Conservation (phyloP, 495 filamentous ascomycete genomes). For the Tetracladium marchalianum region DNA sequence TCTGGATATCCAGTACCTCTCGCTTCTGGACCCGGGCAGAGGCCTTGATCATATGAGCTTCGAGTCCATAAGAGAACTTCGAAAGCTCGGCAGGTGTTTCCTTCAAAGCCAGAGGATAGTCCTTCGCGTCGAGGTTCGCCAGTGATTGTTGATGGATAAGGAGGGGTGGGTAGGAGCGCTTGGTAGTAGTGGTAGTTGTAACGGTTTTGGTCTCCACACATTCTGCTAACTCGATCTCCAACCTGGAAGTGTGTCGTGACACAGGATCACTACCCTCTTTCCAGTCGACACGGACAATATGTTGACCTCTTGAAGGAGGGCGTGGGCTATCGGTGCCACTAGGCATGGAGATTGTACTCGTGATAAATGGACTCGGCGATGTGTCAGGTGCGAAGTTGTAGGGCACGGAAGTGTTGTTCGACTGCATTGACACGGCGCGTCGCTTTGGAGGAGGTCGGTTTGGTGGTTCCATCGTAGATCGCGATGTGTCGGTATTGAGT, state of each 20-base stretch:
- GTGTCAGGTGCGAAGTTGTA: conserved; percentile 6
- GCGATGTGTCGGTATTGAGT: not conserved
- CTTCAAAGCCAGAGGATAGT: conserved; percentile 76
- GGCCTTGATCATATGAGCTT: conserved; percentile 41
- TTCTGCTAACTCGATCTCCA: conserved; percentile 42
- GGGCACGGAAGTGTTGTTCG: not conserved
- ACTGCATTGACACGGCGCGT: conserved; percentile 4
- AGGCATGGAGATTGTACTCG: conserved; percentile 11
- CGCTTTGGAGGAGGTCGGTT: conserved; percentile 4
- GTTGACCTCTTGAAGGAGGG: conserved; percentile 11
- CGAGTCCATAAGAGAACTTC: conserved; percentile 62
- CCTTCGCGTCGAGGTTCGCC: conserved; percentile 68
- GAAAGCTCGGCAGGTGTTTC: conserved; percentile 70
- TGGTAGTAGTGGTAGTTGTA: conserved; percentile 92
- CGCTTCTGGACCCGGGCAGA: too few relatives aligned
- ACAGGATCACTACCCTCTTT: conserved; percentile 12
- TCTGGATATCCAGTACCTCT: too few relatives aligned
- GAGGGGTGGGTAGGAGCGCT: conserved; percentile 77
- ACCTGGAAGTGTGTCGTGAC: conserved; percentile 9
- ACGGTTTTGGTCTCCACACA: conserved; percentile 58
- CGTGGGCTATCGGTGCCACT: conserved; percentile 3
- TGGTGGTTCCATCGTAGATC: conserved; percentile 15
- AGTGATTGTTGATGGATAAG: conserved; percentile 66
- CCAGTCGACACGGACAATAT: conserved; percentile 15
- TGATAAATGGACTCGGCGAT: conserved; percentile 18